Percentiles rank a stretch among this genome's conserved stretches.
Evolutionary conservation across 148 eudicot species (phyloP).

Genomic region (Fagopyrum esculentum): DNA sequence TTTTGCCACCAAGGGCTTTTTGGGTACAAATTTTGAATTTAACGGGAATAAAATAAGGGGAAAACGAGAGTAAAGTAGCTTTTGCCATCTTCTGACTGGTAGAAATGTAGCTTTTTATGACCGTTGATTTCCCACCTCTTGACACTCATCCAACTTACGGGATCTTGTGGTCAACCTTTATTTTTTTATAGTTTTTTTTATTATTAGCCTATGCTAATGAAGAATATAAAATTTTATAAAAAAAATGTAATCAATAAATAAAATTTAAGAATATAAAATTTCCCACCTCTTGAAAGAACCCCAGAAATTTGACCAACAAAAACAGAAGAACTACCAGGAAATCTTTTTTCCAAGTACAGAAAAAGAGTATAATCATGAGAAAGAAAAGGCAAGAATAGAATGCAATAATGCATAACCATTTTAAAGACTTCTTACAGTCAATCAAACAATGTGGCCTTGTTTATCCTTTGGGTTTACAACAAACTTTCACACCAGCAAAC

Average conservation of each 20-base stretch:
- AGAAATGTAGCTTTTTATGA: not conserved
- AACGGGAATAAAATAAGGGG: not conserved
- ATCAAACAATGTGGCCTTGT: constrained; percentile 2
- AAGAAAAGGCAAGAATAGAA: not conserved
- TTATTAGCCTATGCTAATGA: too few species aligned
- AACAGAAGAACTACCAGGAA: not conserved
- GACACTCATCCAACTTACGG: not conserved
- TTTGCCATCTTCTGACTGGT: not conserved
- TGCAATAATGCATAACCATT: constrained; percentile 3
- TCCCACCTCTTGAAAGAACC: not conserved
- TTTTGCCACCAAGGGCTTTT: not conserved
- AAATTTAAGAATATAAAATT: too few species aligned
- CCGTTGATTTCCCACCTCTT: not conserved
- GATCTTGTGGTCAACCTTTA: not conserved
- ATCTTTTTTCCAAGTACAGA: not conserved
- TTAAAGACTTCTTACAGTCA: constrained; percentile 4
- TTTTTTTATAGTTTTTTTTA: not conserved
- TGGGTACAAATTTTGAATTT: not conserved
- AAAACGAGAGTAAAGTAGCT: not conserved
- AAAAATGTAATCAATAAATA: too few species aligned
- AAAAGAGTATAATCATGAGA: not conserved
- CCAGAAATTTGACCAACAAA: not conserved
- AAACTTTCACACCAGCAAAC: constrained; percentile 10
- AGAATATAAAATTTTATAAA: too few species aligned
- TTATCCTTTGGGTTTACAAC: not conserved